phyloP scores from a whole-genome alignment of 202 grass and related monocot species.

The Zizania palustris region DNA sequence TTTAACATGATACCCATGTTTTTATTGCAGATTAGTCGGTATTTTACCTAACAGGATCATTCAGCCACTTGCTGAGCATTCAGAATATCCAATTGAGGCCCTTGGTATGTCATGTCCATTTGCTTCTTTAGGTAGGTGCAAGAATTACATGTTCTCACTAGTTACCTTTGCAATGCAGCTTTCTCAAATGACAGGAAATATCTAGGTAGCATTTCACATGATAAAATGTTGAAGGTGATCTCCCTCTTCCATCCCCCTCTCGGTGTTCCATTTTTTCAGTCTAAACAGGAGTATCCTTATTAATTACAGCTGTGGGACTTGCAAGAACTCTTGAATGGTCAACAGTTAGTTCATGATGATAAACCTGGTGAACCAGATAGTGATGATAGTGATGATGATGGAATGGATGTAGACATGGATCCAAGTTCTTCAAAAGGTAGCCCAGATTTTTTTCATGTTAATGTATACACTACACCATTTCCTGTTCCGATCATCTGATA shows the following conservation, averaged over 20 bases:
- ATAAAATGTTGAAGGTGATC: slow-evolving; percentile 84
- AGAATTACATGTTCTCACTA: slow-evolving; percentile 13
- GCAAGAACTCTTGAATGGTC: slow-evolving; percentile 70
- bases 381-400: slow-evolving; percentile 60
- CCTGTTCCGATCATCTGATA: neutral
- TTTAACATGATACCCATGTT: slow-evolving; percentile 22
- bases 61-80: slow-evolving; percentile 89
- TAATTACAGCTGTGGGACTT: slow-evolving; percentile 80
- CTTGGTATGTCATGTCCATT: slow-evolving; percentile 57
- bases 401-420: slow-evolving; percentile 77
- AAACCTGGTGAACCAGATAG: slow-evolving; percentile 45
- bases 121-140: neutral
- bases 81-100: slow-evolving; percentile 89
- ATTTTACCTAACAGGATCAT: slow-evolving; percentile 92
- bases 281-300: slow-evolving; percentile 32
- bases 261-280: neutral
- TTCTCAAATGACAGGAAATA: slow-evolving; percentile 81
- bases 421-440: slow-evolving; percentile 60
- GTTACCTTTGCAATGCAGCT: slow-evolving; percentile 44
- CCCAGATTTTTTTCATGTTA: neutral
- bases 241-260: neutral
- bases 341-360: slow-evolving; percentile 37
- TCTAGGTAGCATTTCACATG: slow-evolving; percentile 90
- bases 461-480: neutral
- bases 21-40: slow-evolving; percentile 70